Percentiles rank a stretch among this genome's conserved stretches.
phyloP scores from a whole-genome alignment of 805 yeast species.

The Lipomyces oligophaga region DNA sequence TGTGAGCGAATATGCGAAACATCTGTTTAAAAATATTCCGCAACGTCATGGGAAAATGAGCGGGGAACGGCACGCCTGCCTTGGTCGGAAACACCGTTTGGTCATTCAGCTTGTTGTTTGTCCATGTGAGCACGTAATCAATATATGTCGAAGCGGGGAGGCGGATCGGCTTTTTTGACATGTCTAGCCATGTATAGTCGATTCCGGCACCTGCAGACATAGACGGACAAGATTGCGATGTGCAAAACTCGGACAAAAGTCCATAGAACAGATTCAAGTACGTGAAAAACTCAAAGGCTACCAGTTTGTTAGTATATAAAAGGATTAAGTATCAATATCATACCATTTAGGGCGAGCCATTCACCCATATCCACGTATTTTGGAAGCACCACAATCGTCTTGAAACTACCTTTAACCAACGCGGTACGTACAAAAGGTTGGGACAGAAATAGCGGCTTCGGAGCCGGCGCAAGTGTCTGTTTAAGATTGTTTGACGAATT shows the following conservation, averaged over 20 bases:
- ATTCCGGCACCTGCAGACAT: conserved; percentile 92
- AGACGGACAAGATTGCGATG: conserved; percentile 82
- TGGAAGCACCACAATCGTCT: conserved; percentile 91
- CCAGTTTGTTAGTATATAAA: neutral
- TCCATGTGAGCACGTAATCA: conserved; percentile 88
- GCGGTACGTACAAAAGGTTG: conserved; percentile 95
- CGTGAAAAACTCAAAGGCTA: conserved; percentile 78
- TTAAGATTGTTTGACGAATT: conserved; percentile 1
- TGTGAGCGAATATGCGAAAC: conserved; percentile 93
- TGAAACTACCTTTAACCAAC: conserved; percentile 91
- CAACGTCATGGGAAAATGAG: conserved; percentile 73
- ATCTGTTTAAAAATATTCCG: conserved; percentile 86
- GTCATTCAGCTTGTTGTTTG: conserved; percentile 80
- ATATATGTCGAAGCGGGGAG: conserved; percentile 92
- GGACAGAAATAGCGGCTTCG: conserved; percentile 66
- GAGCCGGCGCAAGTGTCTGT: conserved; percentile 30
- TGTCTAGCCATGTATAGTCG: conserved; percentile 87
- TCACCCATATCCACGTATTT: conserved; percentile 91
- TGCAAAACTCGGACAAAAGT: conserved; percentile 83
- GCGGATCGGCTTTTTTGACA: conserved; percentile 72
- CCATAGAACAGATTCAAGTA: conserved; percentile 85
- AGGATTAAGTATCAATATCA: neutral
- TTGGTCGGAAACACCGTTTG: conserved; percentile 89
- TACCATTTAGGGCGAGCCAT: conserved; percentile 83
- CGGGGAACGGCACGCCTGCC: conserved; percentile 70